Evolutionary conservation across 352 stramenopile genomes (phyloP).

Genomic region (Pythium guiyangense): DNA sequence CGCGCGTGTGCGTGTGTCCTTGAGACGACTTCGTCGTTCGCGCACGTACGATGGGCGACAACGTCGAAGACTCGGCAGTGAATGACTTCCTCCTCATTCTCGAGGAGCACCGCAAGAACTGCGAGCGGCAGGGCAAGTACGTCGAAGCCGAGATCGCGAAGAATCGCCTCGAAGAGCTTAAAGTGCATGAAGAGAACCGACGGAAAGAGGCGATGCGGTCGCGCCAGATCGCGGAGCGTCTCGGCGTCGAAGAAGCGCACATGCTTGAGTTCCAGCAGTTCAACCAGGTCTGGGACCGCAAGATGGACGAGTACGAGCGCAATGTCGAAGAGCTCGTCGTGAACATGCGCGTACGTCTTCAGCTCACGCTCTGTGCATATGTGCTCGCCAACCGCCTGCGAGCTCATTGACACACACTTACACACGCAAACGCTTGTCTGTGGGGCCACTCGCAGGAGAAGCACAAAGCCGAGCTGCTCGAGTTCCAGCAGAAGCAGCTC

Average conservation of each 20-base stretch:
- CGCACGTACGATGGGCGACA: slow-evolving; percentile 26
- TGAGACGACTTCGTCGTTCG: neutral
- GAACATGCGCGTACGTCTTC: slow-evolving; percentile 70
- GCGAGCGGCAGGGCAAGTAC: slow-evolving; percentile 96
- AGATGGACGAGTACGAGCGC: slow-evolving; percentile 93
- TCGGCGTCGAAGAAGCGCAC: slow-evolving; percentile 96
- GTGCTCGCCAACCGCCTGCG: neutral
- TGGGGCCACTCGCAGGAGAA: slow-evolving; percentile 32
- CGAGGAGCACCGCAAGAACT: slow-evolving; percentile 96
- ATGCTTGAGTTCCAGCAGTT: slow-evolving; percentile 98
- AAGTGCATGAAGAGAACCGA: slow-evolving; percentile 95
- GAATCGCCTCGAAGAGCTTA: slow-evolving; percentile 95
- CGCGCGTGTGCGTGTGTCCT: no score
- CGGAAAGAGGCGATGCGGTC: slow-evolving; percentile 93
- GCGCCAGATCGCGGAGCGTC: slow-evolving; percentile 91
- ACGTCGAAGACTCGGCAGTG: slow-evolving; percentile 77
- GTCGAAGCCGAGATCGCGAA: slow-evolving; percentile 96
- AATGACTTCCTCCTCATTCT: slow-evolving; percentile 88
- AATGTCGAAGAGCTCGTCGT: slow-evolving; percentile 90
- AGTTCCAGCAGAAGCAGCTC: slow-evolving; percentile 92
- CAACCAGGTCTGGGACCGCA: slow-evolving; percentile 95
- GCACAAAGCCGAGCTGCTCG: slow-evolving; percentile 84
- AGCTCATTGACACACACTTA: no score
- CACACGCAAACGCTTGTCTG: no score
- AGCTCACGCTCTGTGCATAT: no score